Conservation (phyloP, 768 basidiomycete genomes). For the Mycena indigotica region DNA sequence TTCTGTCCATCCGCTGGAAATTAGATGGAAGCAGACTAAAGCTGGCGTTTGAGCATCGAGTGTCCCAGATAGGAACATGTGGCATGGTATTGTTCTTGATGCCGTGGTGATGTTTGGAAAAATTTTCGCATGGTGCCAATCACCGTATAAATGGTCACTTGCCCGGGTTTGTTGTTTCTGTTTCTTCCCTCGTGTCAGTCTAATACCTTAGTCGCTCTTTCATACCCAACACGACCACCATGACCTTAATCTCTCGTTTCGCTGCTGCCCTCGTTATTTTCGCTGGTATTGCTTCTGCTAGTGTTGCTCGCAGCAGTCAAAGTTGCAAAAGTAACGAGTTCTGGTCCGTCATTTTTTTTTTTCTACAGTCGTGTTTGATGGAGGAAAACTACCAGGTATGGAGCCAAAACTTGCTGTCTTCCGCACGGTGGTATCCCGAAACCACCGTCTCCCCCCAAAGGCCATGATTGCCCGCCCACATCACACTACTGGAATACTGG, state of each 20-base stretch:
- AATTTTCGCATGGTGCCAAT: constrained; percentile 21
- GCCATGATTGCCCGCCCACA: constrained; percentile 46
- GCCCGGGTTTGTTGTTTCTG: constrained; percentile 14
- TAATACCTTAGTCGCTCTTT: constrained; percentile 34
- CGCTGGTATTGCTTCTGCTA: constrained; percentile 37
- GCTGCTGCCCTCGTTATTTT: constrained; percentile 35
- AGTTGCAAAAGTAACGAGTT: constrained; percentile 35
- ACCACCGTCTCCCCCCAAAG: constrained; percentile 50
- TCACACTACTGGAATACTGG: constrained; percentile 51
- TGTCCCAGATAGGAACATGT: constrained; percentile 3
- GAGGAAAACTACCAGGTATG: constrained; percentile 28
- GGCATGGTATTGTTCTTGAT: constrained; percentile 13
- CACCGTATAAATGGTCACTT: constrained; percentile 8
- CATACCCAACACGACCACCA: constrained; percentile 31
- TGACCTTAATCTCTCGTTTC: constrained; percentile 39
- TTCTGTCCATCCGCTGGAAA: too few relatives aligned
- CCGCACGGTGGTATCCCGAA: constrained; percentile 41
- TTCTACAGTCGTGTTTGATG: too few relatives aligned
- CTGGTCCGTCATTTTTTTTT: constrained; percentile 28
- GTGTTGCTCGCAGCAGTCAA: constrained; percentile 21
- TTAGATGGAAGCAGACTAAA: not conserved
- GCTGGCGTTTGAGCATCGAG: not conserved
- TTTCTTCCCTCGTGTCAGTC: constrained; percentile 28
- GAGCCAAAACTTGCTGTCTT: constrained; percentile 43
- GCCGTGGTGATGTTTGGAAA: constrained; percentile 7